Evolutionary conservation across 495 filamentous ascomycete species (phyloP), one percentile per base, ranked within the genome.

Genomic region (Collariella sp.): DNA sequence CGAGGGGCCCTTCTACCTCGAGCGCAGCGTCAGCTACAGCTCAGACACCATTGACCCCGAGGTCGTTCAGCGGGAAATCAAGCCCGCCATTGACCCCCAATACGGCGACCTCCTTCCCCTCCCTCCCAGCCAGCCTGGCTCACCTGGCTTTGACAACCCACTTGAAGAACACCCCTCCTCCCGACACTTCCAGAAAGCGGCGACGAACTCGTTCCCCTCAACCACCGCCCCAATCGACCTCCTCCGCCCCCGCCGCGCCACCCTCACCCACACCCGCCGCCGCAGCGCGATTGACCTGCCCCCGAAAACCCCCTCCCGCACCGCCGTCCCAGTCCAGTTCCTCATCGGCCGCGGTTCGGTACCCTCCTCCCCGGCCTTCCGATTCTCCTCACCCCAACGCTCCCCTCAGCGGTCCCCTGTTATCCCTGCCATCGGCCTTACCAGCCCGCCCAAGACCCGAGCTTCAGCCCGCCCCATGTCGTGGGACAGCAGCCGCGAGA

Each of bases 41-140:
- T 69, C 64, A n/a, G 52, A 72, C 39, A 48, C 62, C 18, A 59
- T 77, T 49, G 76, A 81, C 54, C 76, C 75, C 12, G 78, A 79
- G 55, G 65, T 72, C 42, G 61, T 60, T 35, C 54, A 65, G 35
- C 68, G 77, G 35, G 66, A 68, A 51, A 73, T 81, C 55, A 73
- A 76, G 60, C 76, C 77, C 45, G 76, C 77, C 40, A 80, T 81
- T 56, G 78, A 81, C 63, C 78, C 78, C 19, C 72, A 72, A 46
- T 76, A 74, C 56, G 75, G 76, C 52, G 78, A 81, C 54, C 64
- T 80, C 13, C 70, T 81, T 39, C 77, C 76, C 26, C 60, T 81
- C 46, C 78, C 78, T 57, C 78, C 78, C 16, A 79, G 73, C 54
- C 65, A 66, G 50, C 71, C 77, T 56, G 67, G 62, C 23, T 71